Conservation (phyloP, 768 basidiomycete species). For the Lactarius quietus region DNA sequence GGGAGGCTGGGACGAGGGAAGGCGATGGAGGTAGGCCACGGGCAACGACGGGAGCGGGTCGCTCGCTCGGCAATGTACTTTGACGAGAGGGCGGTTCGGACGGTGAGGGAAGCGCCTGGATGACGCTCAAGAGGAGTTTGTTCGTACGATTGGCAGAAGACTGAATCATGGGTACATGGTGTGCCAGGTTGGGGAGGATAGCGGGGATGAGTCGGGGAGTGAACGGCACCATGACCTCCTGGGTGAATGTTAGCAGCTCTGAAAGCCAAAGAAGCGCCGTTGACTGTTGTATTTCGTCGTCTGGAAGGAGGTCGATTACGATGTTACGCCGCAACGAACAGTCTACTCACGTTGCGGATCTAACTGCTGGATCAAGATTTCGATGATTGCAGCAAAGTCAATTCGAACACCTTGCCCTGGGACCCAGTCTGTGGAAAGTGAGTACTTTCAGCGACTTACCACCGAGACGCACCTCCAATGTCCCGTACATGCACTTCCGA, state of each 20-base stretch:
- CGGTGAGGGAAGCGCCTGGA: conserved; percentile 79
- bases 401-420: conserved; percentile 93
- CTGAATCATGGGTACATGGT: conserved; percentile 86
- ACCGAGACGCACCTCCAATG: conserved; percentile 40
- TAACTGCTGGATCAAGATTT: conserved; percentile 87
- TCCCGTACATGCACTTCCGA: conserved; percentile 55
- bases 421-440: conserved; percentile 59
- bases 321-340: neutral
- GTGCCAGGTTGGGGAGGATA: conserved; percentile 91
- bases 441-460: conserved; percentile 3
- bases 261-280: conserved; percentile 93
- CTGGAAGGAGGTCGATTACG: conserved; percentile 38
- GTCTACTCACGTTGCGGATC: conserved; percentile 62
- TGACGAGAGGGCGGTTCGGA: conserved; percentile 43
- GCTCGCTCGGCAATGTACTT: conserved; percentile 29
- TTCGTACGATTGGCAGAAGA: conserved; percentile 84
- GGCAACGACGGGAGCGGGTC: conserved; percentile 32
- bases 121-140: conserved; percentile 76
- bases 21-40: conserved; percentile 49
- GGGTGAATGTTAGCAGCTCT: conserved; percentile 82
- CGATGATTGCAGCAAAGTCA: conserved; percentile 88
- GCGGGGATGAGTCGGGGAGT: conserved; percentile 90
- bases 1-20: conserved; percentile 43
- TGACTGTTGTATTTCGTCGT: conserved; percentile 92
- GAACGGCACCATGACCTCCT: conserved; percentile 92